Evolutionary conservation across 169 alveolate genomes (phyloP), one percentile per base, ranked within the genome.

Genomic region (Cryptosporidium xiaoi): DNA sequence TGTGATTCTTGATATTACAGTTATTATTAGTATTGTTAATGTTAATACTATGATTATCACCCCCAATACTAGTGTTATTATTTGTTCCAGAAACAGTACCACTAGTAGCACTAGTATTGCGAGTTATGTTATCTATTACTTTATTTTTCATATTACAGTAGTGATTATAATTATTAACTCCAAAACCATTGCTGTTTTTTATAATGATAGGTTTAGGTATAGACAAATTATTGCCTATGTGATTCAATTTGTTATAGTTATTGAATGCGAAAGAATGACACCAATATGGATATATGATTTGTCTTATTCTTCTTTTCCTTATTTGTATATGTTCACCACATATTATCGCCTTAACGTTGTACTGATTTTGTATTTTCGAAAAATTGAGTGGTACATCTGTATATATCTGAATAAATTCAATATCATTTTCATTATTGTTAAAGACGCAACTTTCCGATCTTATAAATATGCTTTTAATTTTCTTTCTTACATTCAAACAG

Each of bases 251-350:
- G 13, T 56, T 58, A 44, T 60, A 60, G 29, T 56, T 60, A 77
- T 66, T 77, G 33, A 56, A 62, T 13, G 87, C 65, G 6, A 60
- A 24, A 27, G 87, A 56, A 29, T 77, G 71, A 10, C 64, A 46
- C 87, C 87, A 77, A 40, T 62, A 77, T n/a, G 87, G 87, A 62
- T 60, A 62, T 15, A 77, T 27, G 2, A 77, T 77, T 46, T 33
- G 77, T 1, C 36, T 18, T 27, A 56, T 53, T 15, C 13, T 18
- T 31, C 33, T 58, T 24, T 62, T 60, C 20, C 62, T 77, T 29
- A 77, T 16, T 31, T 56, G 62, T 2, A 77, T 31, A 16, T 31
- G 36, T 29, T 77, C 77, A n/a, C 87, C 87, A 77, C 71, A 77
- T 36, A 77, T 77, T 4, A 77, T 60, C 27, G 87, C 87, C 16